A percentile compares a stretch with the other conserved stretches of the same genome.
Evolutionary conservation across 192 early-diverging fungal species (phyloP).

Genomic region (Podila horticola): DNA sequence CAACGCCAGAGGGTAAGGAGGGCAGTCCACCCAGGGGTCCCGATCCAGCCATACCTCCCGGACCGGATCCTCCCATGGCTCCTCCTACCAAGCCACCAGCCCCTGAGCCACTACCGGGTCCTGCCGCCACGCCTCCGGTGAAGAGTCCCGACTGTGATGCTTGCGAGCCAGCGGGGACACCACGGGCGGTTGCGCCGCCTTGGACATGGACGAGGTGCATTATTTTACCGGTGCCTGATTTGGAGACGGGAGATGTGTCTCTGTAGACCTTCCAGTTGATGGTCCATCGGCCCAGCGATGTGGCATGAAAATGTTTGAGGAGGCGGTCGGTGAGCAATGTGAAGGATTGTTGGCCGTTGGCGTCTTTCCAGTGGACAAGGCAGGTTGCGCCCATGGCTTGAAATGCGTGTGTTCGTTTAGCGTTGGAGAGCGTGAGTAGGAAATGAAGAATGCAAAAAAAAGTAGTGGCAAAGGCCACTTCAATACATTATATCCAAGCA

Average conservation of each 20-base stretch:
- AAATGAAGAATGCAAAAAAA: background rate
- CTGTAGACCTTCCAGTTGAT: conserved; percentile 52
- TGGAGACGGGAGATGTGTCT: conserved; percentile 41
- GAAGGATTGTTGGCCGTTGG: conserved; percentile 47
- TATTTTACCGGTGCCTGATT: conserved; percentile 52
- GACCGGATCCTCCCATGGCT: background rate
- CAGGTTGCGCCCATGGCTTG: conserved; percentile 39
- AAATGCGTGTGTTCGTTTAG: background rate
- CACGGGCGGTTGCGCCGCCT: conserved; percentile 30
- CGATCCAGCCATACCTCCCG: background rate
- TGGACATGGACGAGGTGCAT: conserved; percentile 49
- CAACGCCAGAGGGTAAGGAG: background rate
- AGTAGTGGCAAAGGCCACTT: background rate
- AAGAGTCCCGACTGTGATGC: conserved; percentile 2
- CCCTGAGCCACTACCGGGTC: background rate
- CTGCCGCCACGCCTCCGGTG: conserved; percentile 10
- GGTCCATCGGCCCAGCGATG: conserved; percentile 42
- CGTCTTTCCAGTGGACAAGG: conserved; percentile 49
- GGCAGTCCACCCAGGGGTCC: background rate
- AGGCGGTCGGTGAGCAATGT: conserved; percentile 46
- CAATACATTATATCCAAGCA: background rate
- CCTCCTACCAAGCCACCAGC: background rate
- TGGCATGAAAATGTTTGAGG: conserved; percentile 48
- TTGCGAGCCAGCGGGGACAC: conserved; percentile 25
- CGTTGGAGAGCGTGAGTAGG: background rate